phyloP scores from a whole-genome alignment of 2,329 filamentous ascomycete genomes.

The Colletotrichum coccodes region DNA sequence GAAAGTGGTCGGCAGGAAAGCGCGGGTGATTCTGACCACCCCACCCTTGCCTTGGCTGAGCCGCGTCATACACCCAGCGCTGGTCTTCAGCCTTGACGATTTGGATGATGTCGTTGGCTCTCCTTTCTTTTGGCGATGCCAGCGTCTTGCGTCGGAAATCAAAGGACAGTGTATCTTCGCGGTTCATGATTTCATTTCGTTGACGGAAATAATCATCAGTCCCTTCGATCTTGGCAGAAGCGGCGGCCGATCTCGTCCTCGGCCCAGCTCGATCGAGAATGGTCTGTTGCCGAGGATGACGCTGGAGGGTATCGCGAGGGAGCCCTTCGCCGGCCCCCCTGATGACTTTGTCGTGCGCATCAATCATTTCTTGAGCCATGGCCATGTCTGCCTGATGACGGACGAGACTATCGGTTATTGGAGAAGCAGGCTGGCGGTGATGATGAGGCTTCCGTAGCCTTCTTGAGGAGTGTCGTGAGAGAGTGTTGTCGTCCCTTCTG shows the following conservation, averaged over 20 bases:
- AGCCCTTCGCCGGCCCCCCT: neutral
- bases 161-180: conserved; percentile 52
- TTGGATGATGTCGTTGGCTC: conserved; percentile 53
- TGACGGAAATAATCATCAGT: conserved; percentile 42
- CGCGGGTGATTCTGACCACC: conserved; percentile 55
- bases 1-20: conserved; percentile 66
- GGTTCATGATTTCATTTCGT: conserved; percentile 41
- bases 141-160: conserved; percentile 47
- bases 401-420: neutral
- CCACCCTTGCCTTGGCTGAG: conserved; percentile 46
- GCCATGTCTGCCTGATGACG: conserved; percentile 17
- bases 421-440: conserved; percentile 1
- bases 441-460: conserved; percentile 24
- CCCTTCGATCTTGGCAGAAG: conserved; percentile 3
- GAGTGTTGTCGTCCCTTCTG: conserved; percentile 22
- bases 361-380: conserved; percentile 22
- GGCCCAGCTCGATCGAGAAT: conserved; percentile 8
- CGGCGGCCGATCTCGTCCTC: conserved; percentile 1
- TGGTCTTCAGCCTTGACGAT: conserved; percentile 49
- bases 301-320: neutral
- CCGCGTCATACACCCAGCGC: conserved; percentile 46
- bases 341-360: conserved; percentile 32
- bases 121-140: conserved; percentile 46
- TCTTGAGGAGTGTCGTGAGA: conserved; percentile 22
- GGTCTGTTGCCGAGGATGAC: neutral